Evolutionary conservation across 2,329 filamentous ascomycete genomes (phyloP).

Genomic region (Leptographium lundbergii): DNA sequence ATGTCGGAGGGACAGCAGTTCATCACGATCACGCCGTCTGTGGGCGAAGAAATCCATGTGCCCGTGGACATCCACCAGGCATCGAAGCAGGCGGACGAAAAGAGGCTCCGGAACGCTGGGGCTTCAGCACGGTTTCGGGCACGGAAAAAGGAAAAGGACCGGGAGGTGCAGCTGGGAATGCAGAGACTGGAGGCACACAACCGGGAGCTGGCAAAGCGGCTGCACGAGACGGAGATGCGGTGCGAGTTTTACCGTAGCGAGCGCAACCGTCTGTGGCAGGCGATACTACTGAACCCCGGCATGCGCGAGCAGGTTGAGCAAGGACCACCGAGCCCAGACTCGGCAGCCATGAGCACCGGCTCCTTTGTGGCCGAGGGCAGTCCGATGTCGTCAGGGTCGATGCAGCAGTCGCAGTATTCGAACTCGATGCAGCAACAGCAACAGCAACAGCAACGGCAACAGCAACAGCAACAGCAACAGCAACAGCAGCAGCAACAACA

Average conservation of each 20-base stretch:
- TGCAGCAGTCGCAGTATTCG: conserved; percentile 1
- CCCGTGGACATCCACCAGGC: conserved; percentile 71
- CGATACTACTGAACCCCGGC: conserved; percentile 47
- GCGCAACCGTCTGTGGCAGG: conserved; percentile 56
- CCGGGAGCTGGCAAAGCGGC: conserved; percentile 45
- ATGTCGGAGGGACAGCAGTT: conserved; percentile 18
- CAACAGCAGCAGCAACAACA: conserved; percentile 3
- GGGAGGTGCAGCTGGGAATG: conserved; percentile 56
- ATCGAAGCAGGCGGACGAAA: conserved; percentile 73
- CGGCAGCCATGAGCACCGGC: conserved; percentile 18
- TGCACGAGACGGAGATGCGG: conserved; percentile 45
- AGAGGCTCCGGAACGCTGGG: conserved; percentile 71
- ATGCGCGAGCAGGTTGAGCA: conserved; percentile 38
- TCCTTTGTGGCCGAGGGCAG: conserved; percentile 25
- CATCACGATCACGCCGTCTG: conserved; percentile 21
- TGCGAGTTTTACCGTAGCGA: conserved; percentile 63
- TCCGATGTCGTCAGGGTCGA: conserved; percentile 14
- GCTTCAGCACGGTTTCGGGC: conserved; percentile 73
- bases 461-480: neutral
- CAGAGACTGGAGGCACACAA: conserved; percentile 56
- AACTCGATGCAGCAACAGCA: conserved; percentile 3
- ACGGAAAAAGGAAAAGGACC: conserved; percentile 71
- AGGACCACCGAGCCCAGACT: conserved; percentile 37
- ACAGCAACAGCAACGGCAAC: neutral
- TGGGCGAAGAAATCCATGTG: conserved; percentile 38